phyloP scores from a whole-genome alignment of 2,329 filamentous ascomycete genomes.

The Diaporthe sp. region DNA sequence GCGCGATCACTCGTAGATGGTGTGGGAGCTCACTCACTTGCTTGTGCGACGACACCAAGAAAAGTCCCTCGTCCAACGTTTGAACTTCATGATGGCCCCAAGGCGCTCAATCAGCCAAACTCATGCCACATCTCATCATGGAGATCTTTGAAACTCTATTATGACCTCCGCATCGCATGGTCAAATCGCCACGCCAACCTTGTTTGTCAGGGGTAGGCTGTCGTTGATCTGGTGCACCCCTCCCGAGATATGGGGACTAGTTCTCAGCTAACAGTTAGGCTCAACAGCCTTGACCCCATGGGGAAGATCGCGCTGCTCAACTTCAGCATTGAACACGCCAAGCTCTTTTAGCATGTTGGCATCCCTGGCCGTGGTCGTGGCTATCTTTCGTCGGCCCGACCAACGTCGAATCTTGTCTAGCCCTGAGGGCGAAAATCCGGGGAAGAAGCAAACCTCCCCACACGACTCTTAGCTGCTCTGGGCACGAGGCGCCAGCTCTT shows the following conservation, averaged over 20 bases:
- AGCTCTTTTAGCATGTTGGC: not conserved
- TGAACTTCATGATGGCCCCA: not conserved
- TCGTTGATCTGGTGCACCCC: not conserved
- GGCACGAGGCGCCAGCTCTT: not conserved
- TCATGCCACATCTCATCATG: not conserved
- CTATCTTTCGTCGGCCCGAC: slow-evolving; percentile 16
- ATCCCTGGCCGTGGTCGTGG: not conserved
- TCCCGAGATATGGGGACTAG: slow-evolving; percentile 7
- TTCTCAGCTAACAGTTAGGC: slow-evolving; percentile 15
- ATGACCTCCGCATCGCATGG: not conserved
- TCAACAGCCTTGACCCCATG: slow-evolving; percentile 19
- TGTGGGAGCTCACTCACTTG: not conserved
- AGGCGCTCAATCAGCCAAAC: not conserved
- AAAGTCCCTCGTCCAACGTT: not conserved
- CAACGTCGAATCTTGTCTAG: slow-evolving; percentile 2
- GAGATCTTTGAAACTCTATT: not conserved
- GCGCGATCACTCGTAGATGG: not conserved
- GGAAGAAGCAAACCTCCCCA: slow-evolving; percentile 21
- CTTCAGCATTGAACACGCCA: slow-evolving; percentile 12
- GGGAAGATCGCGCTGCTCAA: slow-evolving; percentile 20
- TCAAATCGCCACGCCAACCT: not conserved
- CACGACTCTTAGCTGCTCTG: not conserved
- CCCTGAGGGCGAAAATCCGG: not conserved
- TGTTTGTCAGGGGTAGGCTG: not conserved
- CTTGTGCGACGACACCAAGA: not conserved